These are phyloP conservation scores for Rhizophora apiculata DNA, from an alignment of 345 rosid species.

Conservation along the genomic window DNA sequence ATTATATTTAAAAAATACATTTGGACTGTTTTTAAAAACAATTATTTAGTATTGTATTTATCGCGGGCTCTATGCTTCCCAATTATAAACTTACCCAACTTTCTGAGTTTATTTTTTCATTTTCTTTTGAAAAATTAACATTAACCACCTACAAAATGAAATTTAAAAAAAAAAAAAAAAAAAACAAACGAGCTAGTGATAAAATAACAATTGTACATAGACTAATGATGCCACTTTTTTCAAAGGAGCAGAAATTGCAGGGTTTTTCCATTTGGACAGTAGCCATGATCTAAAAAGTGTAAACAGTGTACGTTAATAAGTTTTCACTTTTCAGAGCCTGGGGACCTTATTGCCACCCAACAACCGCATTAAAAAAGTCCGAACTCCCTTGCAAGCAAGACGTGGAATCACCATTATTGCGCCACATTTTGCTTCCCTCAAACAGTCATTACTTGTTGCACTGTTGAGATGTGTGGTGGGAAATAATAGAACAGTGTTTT, in stretches of 20 bases:
- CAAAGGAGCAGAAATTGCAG: slow-evolving; percentile 18
- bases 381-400: neutral
- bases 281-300: neutral
- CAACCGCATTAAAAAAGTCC: slow-evolving; percentile 19
- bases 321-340: slow-evolving; percentile 6
- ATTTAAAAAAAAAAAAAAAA: too few species aligned
- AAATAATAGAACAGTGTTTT: neutral
- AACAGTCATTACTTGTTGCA: slow-evolving; percentile 1
- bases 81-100: too few species aligned
- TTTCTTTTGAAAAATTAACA: too few species aligned
- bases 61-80: too few species aligned
- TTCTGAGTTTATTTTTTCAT: too few species aligned
- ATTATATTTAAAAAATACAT: too few species aligned
- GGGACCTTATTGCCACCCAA: slow-evolving; percentile 16
- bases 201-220: neutral
- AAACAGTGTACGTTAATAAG: neutral
- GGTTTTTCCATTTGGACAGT: slow-evolving; percentile 17
- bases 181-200: neutral
- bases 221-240: slow-evolving; percentile 18
- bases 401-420: slow-evolving; percentile 12
- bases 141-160: too few species aligned
- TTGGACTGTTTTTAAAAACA: too few species aligned
- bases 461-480: neutral
- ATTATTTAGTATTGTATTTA: too few species aligned
- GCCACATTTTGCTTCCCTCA: neutral